Base-by-base conservation (phyloP, 495 filamentous ascomycete species). In the Bacidia rubella region DNA sequence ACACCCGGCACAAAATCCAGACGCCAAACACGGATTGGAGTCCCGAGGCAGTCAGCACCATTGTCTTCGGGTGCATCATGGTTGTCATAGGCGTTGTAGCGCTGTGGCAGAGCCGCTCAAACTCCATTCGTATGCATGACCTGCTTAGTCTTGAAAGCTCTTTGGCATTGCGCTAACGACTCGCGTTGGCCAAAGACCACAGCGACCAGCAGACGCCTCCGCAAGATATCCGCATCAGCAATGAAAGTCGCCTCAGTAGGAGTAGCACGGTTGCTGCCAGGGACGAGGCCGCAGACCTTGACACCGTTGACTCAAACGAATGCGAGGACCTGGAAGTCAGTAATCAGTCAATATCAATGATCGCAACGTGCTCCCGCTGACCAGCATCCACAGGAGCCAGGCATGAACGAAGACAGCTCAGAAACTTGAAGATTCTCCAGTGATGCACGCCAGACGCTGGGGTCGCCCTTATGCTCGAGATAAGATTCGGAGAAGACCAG, bases 1-100 rank as follows among this genome's bases (percentile, higher is more conserved):
- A 5, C 29, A 35, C 29, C 7, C 7, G 5, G 29, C 7, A 35
- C 29, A 5, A 35, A 35, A 35, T 35, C 29, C 29, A 35, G n/a
- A n/a, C n/a, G n/a, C n/a, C n/a, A n/a, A n/a, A n/a, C n/a, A n/a
- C n/a, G n/a, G n/a, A 43, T 17, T 47, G 44, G 44, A 25, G 12
- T 4, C 21, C 44, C 9, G 44, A 47, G 15, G 22, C 44, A 10
- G 24, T 47, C 44, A 47, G 17, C 22, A 47, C 4, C 44, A 3
- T 47, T 22, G 44, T 22, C 3, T 26, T 47, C 21, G 26, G 26
- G n/a, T 47, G 44, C 15, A 47, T 47, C 44, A 47, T 47, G 44
- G 44, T 47, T 15, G 12, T 47, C 1, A 22, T 47, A 24, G 44
- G 44, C 3, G 17, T 26, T 4, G 20, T 47, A 24, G 3, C 19